These are phyloP conservation scores for Daldinia bambusicola DNA, from an alignment of 495 filamentous ascomycete species.

Conservation along the genomic window DNA sequence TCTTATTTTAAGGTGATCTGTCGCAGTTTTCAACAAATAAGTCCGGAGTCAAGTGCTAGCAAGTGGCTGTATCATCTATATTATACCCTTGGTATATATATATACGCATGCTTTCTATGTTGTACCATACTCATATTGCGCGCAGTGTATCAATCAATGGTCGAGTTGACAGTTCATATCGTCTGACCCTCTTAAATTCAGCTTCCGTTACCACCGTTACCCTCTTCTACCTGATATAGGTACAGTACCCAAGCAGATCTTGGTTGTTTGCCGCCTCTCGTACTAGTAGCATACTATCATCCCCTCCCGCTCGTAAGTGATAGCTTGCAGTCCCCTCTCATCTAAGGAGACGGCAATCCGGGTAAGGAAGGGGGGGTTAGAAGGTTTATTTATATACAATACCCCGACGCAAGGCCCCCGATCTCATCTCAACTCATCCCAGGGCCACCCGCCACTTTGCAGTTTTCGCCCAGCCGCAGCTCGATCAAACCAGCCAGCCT, in stretches of 20 bases:
- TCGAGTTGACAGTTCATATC: not conserved
- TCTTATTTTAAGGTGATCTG: too few species aligned
- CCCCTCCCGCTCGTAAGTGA: not conserved
- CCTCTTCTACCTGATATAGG: not conserved
- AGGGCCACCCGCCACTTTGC: too few species aligned
- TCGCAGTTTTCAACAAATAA: not conserved
- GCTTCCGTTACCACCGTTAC: constrained; percentile 2
- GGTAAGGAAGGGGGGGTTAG: not conserved
- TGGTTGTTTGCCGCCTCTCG: not conserved
- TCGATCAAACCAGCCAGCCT: not conserved
- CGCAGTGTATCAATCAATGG: not conserved
- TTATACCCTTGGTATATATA: not conserved
- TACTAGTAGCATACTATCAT: not conserved
- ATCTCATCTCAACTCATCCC: not conserved
- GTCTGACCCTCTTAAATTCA: not conserved
- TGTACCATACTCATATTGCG: constrained; percentile 12
- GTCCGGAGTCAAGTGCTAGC: not conserved
- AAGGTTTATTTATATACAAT: not conserved
- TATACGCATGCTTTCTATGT: constrained; percentile 5
- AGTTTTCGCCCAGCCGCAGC: not conserved
- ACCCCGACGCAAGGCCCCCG: not conserved
- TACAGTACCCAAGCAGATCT: too few species aligned
- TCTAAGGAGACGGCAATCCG: not conserved
- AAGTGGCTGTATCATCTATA: not conserved
- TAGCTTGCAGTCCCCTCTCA: not conserved